Base-by-base conservation (phyloP, 139 green algal genomes). In the Trebouxia sp. region DNA sequence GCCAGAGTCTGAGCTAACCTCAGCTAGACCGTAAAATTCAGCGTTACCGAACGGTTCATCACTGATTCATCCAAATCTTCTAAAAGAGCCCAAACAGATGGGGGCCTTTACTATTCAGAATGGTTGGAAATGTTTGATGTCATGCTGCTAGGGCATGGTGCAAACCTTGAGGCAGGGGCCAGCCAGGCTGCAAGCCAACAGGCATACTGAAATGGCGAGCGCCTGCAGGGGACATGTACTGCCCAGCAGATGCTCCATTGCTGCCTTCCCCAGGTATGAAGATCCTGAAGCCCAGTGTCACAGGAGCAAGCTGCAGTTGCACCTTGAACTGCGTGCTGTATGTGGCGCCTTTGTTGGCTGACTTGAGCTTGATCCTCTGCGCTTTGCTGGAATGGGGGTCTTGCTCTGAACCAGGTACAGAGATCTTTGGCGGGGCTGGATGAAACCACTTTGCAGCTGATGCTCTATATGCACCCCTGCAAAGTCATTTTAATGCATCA, bases 241-340 rank as follows among this genome's bases (percentile, higher is more conserved):
- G 38, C 26, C 41, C 41, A 37, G 11, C 51, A 47, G 3, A 20
- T 72, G 32, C 24, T 14, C 62, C 32, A 22, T 45, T 72, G 35
- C 15, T 43, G 24, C 14, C 14, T 42, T 65, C 39, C 11, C 56
- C 8, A 7, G 9, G 48, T 22, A 72, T 12, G 37, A 41, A 38
- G 17, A 85, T 39, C 39, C 72, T 45, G 56, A 85, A 85, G n/a
- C 65, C 82, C 76, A 85, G 66, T 14, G 65, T 78, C n/a, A 85
- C 28, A 15, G 82, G 82, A 37, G 82, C 76, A 17, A 85, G 76
- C 45, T 76, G 17, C 6, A n/a, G 11, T 8, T 41, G 50, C 32
- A 85, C 53, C 30, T 37, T 51, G n/a, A 85, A 65, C 45, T 74
- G 24, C n/a, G 78, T n/a, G 30, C 35, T 28, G 22, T 66, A 58